Evolutionary conservation across 2,329 filamentous ascomycete species (phyloP).

Genomic region (Ceratocystis cacaofunesta): DNA sequence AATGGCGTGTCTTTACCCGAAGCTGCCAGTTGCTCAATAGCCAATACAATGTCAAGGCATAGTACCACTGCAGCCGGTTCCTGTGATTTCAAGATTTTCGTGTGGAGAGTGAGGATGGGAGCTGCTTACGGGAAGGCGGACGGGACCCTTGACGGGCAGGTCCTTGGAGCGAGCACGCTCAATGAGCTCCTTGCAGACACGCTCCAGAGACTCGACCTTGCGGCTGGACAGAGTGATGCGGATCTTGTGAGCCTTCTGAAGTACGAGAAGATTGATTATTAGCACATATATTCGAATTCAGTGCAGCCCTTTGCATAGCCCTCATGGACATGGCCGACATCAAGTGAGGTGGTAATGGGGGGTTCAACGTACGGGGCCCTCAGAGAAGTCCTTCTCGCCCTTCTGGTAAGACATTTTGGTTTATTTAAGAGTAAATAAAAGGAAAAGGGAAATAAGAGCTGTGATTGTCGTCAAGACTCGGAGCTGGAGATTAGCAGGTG

Average conservation of each 20-base stretch:
- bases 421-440: conserved; percentile 19
- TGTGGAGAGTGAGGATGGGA: not conserved
- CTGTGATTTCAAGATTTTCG: not conserved
- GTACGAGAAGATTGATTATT: conserved; percentile 14
- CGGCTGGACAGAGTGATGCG: conserved; percentile 92
- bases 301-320: not conserved
- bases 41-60: not conserved
- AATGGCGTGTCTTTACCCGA: too few species aligned
- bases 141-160: conserved; percentile 93
- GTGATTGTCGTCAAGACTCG: conserved; percentile 59
- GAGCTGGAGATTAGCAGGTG: conserved; percentile 35
- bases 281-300: not conserved
- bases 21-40: not conserved
- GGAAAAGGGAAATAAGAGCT: conserved; percentile 18
- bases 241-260: conserved; percentile 86
- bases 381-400: conserved; percentile 83
- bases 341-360: not conserved
- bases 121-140: conserved; percentile 47
- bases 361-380: conserved; percentile 56
- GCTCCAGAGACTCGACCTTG: conserved; percentile 93
- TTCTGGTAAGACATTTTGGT: conserved; percentile 85
- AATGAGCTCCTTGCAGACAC: conserved; percentile 95
- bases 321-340: too few species aligned
- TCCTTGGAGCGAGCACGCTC: conserved; percentile 98
- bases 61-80: not conserved